Evolutionary conservation across 257 asterid species (phyloP).

Genomic region (Penstemon eatonii): DNA sequence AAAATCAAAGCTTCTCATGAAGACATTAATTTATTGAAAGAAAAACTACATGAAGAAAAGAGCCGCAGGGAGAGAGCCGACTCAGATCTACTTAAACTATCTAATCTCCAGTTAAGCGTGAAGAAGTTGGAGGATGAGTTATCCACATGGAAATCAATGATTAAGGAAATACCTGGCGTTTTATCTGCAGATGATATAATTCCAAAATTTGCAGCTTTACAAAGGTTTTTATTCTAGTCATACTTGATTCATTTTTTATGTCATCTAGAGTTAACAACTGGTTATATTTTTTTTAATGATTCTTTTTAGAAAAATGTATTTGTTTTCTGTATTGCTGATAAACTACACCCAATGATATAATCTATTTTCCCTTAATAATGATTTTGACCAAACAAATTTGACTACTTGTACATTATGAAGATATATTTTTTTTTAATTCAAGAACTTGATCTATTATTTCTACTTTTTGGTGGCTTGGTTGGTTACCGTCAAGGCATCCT

Average conservation of each 20-base stretch:
- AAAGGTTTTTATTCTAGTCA: conserved; percentile 53
- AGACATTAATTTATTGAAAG: conserved; percentile 72
- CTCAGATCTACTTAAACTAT: conserved; percentile 63
- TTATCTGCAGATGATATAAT: conserved; percentile 78
- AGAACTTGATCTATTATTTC: conserved; percentile 9
- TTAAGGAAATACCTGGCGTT: conserved; percentile 85
- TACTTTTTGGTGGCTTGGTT: conserved; percentile 26
- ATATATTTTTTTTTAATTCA: no score
- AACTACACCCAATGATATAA: background rate
- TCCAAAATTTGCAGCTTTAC: conserved; percentile 65
- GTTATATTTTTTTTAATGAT: conserved; percentile 8
- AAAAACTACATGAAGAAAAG: conserved; percentile 81
- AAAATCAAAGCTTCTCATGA: conserved; percentile 77
- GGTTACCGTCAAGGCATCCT: conserved; percentile 20
- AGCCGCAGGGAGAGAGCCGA: conserved; percentile 82
- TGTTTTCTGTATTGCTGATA: conserved; percentile 9
- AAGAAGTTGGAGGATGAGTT: conserved; percentile 74
- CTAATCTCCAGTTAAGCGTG: conserved; percentile 51
- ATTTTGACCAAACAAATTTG: conserved; percentile 14
- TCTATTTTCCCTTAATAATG: background rate
- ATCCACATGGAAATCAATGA: conserved; percentile 72
- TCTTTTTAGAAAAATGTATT: background rate
- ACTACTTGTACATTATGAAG: no score
- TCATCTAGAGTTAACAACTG: conserved; percentile 22
- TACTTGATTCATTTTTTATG: conserved; percentile 18